phyloP scores from a whole-genome alignment of 768 basidiomycete species.

The Neoboletus magnificus region DNA sequence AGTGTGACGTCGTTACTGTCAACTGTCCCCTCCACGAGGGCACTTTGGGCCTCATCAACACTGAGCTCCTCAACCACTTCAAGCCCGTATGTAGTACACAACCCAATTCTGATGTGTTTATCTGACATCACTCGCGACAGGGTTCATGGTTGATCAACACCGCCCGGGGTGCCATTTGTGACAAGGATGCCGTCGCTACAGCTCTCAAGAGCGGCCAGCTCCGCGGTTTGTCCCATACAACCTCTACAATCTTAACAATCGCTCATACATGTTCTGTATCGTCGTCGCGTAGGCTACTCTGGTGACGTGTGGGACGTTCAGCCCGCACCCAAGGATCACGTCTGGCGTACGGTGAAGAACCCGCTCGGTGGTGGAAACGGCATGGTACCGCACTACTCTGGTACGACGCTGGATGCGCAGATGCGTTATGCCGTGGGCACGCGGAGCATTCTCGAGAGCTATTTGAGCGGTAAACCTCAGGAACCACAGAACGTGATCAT shows the following conservation, averaged over 20 bases:
- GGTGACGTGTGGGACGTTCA: conserved; percentile 84
- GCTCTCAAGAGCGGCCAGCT: conserved; percentile 78
- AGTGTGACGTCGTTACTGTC: conserved; percentile 79
- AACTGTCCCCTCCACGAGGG: conserved; percentile 85
- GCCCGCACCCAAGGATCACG: conserved; percentile 80
- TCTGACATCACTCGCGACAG: conserved; percentile 30
- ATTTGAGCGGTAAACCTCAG: conserved; percentile 60
- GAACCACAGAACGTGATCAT: conserved; percentile 55
- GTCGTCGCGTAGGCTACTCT: conserved; percentile 23
- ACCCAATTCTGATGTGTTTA: conserved; percentile 38
- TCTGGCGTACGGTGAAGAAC: conserved; percentile 82
- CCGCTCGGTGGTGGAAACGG: conserved; percentile 78
- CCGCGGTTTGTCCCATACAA: conserved; percentile 36
- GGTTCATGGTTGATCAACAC: conserved; percentile 94
- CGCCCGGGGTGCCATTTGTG: conserved; percentile 85
- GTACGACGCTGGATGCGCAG: conserved; percentile 86
- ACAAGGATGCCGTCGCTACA: conserved; percentile 71
- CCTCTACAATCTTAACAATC: background rate
- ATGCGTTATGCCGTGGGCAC: conserved; percentile 74
- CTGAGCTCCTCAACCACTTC: conserved; percentile 77
- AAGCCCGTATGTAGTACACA: background rate
- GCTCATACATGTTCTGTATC: background rate
- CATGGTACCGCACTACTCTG: conserved; percentile 84
- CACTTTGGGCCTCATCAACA: conserved; percentile 73
- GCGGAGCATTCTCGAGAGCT: conserved; percentile 69